A percentile compares a stretch with the other conserved stretches of the same genome.
These are phyloP conservation scores for Mrakia gelida DNA, from an alignment of 768 basidiomycete species.

Conservation along the genomic window DNA sequence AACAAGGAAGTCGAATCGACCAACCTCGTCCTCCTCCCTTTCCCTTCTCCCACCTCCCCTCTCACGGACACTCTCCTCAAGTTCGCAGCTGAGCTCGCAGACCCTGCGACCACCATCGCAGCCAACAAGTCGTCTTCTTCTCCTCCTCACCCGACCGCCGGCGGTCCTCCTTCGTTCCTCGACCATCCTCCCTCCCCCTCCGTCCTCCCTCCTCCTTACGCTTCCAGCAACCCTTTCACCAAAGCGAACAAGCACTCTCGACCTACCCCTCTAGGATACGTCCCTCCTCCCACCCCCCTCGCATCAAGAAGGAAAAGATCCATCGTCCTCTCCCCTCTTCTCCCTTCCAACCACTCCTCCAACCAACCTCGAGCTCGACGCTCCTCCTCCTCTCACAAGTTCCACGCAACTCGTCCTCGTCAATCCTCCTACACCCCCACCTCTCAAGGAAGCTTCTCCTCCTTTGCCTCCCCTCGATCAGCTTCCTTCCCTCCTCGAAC, in stretches of 20 bases:
- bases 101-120: neutral
- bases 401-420: constrained; percentile 21
- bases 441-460: neutral
- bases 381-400: neutral
- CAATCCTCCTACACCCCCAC: constrained; percentile 2
- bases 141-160: neutral
- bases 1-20: neutral
- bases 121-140: neutral
- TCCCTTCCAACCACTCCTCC: neutral
- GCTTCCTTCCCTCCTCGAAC: neutral
- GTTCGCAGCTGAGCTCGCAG: neutral
- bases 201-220: constrained; percentile 9
- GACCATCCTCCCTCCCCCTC: constrained; percentile 5
- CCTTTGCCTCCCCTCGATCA: neutral
- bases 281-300: neutral
- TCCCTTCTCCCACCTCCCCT: neutral
- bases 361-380: neutral
- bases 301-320: neutral
- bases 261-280: constrained; percentile 1
- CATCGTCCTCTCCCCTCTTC: constrained; percentile 5
- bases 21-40: neutral
- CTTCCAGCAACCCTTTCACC: neutral
- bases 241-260: neutral
- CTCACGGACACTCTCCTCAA: neutral
- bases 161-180: neutral